These are phyloP conservation scores for Puccinia horiana DNA, from an alignment of 1,284 basidiomycete species.

Conservation along the genomic window DNA sequence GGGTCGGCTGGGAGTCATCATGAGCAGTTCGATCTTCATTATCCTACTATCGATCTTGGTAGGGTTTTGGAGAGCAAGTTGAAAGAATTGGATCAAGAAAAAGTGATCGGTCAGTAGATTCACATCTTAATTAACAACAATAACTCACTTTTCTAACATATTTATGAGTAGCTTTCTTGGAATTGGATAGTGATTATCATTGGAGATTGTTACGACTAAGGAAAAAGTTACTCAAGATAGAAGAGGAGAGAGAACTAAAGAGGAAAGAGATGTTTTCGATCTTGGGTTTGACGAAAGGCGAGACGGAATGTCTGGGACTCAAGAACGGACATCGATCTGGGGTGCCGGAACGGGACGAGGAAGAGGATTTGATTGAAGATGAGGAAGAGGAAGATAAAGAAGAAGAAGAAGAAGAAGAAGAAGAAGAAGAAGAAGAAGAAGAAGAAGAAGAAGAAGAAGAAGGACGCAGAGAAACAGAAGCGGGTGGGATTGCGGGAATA, in stretches of 20 bases:
- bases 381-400: too few relatives aligned
- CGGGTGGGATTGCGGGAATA: too few relatives aligned
- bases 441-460: too few relatives aligned
- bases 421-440: too few relatives aligned
- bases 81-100: conserved; percentile 5
- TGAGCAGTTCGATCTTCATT: neutral
- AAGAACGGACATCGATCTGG: neutral
- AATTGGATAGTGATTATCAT: conserved; percentile 39
- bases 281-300: conserved; percentile 6
- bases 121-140: neutral
- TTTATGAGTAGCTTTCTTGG: conserved; percentile 16
- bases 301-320: too few relatives aligned
- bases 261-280: conserved; percentile 24
- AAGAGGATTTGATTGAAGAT: too few relatives aligned
- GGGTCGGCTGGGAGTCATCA: neutral
- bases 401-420: too few relatives aligned
- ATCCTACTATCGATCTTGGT: neutral
- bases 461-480: too few relatives aligned
- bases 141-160: neutral
- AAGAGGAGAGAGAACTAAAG: conserved; percentile 38
- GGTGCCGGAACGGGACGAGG: neutral
- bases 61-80: neutral
- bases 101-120: conserved; percentile 25
- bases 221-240: conserved; percentile 16
- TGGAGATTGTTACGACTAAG: neutral